phyloP scores from a whole-genome alignment of 306 rosid species.

The Trichosanthes cucumerina region DNA sequence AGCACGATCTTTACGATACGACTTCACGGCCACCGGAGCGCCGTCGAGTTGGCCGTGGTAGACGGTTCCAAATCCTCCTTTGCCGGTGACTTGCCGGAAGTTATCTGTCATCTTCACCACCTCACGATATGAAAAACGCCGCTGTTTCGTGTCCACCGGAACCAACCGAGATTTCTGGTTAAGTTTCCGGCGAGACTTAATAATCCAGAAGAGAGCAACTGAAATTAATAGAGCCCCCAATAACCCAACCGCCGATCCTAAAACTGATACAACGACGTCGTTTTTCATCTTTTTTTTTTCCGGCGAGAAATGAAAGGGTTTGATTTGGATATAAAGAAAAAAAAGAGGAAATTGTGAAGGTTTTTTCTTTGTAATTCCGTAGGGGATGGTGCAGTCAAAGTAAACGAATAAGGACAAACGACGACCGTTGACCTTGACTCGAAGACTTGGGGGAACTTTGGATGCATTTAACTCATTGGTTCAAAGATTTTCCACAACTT shows the following conservation, averaged over 20 bases:
- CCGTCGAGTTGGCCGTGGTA: conserved; percentile 1
- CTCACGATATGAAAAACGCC: conserved; percentile 2
- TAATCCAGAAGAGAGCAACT: background rate
- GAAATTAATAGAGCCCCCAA: background rate
- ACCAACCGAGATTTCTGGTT: background rate
- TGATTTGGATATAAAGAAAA: background rate
- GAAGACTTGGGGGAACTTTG: too few relatives aligned
- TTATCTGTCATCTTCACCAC: conserved; percentile 2
- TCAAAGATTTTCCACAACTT: too few relatives aligned
- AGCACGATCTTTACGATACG: background rate
- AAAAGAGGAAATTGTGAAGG: background rate
- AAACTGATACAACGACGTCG: background rate
- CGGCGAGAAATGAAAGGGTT: background rate
- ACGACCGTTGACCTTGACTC: too few relatives aligned
- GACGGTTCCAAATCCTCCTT: background rate
- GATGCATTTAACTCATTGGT: too few relatives aligned
- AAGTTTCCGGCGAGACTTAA: background rate
- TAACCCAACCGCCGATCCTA: background rate
- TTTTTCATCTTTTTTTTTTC: background rate
- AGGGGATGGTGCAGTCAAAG: too few relatives aligned
- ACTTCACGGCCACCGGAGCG: conserved; percentile 4
- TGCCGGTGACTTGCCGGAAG: background rate
- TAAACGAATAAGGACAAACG: too few relatives aligned
- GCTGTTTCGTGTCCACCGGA: background rate
- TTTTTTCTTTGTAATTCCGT: too few relatives aligned